Conservation (phyloP, 176 grass and related monocot genomes). For the Hsuehochloa calcarea region DNA sequence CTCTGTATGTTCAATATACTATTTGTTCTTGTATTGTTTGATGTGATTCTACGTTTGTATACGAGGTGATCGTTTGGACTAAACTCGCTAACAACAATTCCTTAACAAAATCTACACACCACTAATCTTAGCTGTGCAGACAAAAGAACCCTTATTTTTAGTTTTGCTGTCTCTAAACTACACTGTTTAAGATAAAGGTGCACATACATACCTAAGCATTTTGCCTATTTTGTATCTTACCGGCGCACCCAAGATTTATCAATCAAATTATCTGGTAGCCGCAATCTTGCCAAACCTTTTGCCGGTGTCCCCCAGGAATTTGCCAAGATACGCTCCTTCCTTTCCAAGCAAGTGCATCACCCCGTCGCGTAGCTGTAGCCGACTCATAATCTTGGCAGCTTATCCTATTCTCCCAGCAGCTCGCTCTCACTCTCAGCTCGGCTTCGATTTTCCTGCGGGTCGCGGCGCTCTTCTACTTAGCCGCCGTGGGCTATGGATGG, state of each 20-base stretch:
- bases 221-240: not conserved
- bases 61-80: too few species aligned
- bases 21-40: too few species aligned
- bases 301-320: not conserved
- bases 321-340: not conserved
- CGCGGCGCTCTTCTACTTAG: not conserved
- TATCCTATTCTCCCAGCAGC: not conserved
- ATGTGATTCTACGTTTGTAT: too few species aligned
- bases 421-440: not conserved
- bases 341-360: constrained; percentile 19
- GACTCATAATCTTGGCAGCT: not conserved
- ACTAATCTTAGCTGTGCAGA: not conserved
- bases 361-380: constrained; percentile 12
- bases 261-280: not conserved
- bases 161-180: not conserved
- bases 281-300: constrained; percentile 1
- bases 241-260: constrained; percentile 17
- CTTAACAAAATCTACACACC: too few species aligned
- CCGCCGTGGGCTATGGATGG: not conserved
- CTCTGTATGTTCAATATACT: too few species aligned
- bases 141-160: not conserved
- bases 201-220: not conserved
- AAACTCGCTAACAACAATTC: too few species aligned
- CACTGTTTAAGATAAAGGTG: too few species aligned
- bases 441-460: not conserved